Base-by-base conservation (phyloP, 23 red algal genomes). In the Gracilariopsis chorda region DNA sequence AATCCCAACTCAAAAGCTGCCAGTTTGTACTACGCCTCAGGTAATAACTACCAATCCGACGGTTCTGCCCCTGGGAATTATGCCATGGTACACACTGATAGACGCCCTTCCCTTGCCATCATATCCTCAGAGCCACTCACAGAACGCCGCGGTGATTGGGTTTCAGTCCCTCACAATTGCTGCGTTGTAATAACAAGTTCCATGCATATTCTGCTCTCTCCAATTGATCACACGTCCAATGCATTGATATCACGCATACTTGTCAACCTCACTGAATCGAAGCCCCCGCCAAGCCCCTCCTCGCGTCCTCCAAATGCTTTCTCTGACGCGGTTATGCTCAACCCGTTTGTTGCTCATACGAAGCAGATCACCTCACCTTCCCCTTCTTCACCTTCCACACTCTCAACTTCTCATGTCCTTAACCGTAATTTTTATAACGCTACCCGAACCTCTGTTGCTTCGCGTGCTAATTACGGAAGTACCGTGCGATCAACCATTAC, bases 121-220 rank as follows among this genome's bases (percentile, higher is more conserved):
- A 83, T 96, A n/a, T 92, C 94, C 9, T 90, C 82, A 7, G 94
- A 96, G 77, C 94, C 94, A 41, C 89, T 96, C 51, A 96, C 88
- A 20, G 88, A 92, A 35, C 24, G 84, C 69, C 67, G 81, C 13
- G 67, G 47, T 7, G 94, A 96, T 35, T 96, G 94, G 94, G 83
- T 96, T 3, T 12, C 88, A 68, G 83, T 93, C 34, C 94, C 94
- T 8, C 74, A 68, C n/a, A 92, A 91, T 48, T 78, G 51, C 57
- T 72, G 82, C 37, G 59, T 96, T 37, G 94, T 96, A 43, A 64
- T 92, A 53, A 96, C 87, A 35, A 43, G 70, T 3, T 77, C 69
- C 48, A 90, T 88, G 80, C 94, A 96, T 72, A 80, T 96, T 36
- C 76, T 96, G 0, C 14, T 92, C 16, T 83, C 78, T 6, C 62